Evolutionary conservation across 306 rosid genomes (phyloP).

Genomic region (Gynostemma pentaphyllum): DNA sequence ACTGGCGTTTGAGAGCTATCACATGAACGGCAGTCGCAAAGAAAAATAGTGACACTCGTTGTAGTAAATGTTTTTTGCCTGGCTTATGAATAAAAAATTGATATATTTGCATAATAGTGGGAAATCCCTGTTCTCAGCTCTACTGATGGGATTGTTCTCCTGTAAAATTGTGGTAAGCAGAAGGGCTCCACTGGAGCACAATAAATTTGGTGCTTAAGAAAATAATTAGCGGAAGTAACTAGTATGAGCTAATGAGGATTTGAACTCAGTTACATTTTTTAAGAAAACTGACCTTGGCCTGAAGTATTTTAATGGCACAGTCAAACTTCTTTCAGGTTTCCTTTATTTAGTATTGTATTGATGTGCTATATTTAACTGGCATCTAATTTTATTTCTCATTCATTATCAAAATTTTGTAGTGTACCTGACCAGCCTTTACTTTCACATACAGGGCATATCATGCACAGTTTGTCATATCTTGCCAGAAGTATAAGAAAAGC

Average conservation of each 20-base stretch:
- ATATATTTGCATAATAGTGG: not conserved
- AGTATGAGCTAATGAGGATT: not conserved
- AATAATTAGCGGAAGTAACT: not conserved
- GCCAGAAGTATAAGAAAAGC: constrained; percentile 65
- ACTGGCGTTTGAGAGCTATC: not conserved
- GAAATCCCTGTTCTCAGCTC: not conserved
- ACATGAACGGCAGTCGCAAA: not conserved
- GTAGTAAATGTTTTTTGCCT: not conserved
- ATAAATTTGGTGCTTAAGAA: not conserved
- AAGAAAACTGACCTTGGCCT: not conserved
- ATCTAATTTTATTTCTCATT: not conserved
- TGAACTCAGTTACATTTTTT: not conserved
- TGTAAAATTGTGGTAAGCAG: not conserved
- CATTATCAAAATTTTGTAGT: not conserved
- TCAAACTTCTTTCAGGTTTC: not conserved
- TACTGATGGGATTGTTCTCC: not conserved
- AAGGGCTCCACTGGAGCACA: not conserved
- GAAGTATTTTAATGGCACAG: no score
- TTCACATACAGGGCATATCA: constrained; percentile 61
- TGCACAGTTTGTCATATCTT: constrained; percentile 78
- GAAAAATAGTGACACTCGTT: not conserved
- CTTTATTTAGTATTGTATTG: not conserved
- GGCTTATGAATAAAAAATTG: not conserved
- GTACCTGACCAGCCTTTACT: not conserved
- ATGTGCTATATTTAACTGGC: not conserved